phyloP scores from a whole-genome alignment of 2,329 filamentous ascomycete species.

The Fusarium udum region DNA sequence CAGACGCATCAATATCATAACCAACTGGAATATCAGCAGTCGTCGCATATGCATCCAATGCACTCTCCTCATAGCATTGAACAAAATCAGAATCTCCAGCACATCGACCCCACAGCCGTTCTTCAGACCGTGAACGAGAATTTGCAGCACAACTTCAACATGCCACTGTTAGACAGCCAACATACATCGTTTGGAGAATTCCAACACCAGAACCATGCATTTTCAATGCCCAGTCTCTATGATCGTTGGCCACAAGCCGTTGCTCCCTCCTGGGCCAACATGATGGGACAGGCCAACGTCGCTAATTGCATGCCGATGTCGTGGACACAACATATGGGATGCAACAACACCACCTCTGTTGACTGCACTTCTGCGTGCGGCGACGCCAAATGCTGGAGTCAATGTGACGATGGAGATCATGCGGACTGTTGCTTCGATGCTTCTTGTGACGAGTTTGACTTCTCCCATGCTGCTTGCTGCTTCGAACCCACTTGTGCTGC shows the following conservation, averaged over 20 bases:
- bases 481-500: conserved; percentile 46
- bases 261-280: conserved; percentile 29
- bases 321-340: conserved; percentile 32
- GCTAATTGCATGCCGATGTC: conserved; percentile 27
- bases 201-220: conserved; percentile 28
- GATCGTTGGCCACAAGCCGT: conserved; percentile 14
- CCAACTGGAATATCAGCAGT: conserved; percentile 24
- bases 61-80: conserved; percentile 21
- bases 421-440: conserved; percentile 51
- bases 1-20: conserved; percentile 13
- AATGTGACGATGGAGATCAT: conserved; percentile 46
- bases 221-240: conserved; percentile 11
- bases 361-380: conserved; percentile 50
- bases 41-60: conserved; percentile 25
- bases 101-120: conserved; percentile 34
- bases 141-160: conserved; percentile 30
- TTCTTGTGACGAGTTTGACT: conserved; percentile 44
- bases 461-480: conserved; percentile 38
- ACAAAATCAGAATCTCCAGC: conserved; percentile 22
- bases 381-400: conserved; percentile 44
- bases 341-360: conserved; percentile 47
- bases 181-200: conserved; percentile 29
- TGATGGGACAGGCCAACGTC: conserved; percentile 26
- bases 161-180: conserved; percentile 9
- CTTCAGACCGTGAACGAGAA: conserved; percentile 37